phyloP scores from a whole-genome alignment of 1,284 basidiomycete genomes.

The Cystobasidium slooffiae region DNA sequence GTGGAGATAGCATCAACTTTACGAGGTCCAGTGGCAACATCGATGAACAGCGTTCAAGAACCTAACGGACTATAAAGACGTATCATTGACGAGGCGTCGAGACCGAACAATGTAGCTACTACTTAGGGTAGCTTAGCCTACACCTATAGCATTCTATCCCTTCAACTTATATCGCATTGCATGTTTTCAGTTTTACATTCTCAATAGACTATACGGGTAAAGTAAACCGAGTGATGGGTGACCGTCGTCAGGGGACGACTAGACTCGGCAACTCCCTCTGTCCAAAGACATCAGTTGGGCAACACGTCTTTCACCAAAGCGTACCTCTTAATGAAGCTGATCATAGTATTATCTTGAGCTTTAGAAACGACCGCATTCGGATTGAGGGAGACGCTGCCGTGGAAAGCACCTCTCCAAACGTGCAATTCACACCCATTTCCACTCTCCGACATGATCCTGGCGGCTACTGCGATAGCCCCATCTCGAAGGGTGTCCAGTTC shows the following conservation, averaged over 20 bases:
- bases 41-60: neutral
- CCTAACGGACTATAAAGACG: too few relatives aligned
- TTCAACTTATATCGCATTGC: too few relatives aligned
- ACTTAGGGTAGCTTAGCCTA: too few relatives aligned
- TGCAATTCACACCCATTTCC: slow-evolving; percentile 15
- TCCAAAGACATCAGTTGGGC: neutral
- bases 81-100: too few relatives aligned
- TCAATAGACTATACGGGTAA: too few relatives aligned
- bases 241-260: too few relatives aligned
- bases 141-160: too few relatives aligned
- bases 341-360: slow-evolving; percentile 20
- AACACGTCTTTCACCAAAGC: neutral
- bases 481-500: slow-evolving; percentile 19
- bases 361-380: slow-evolving; percentile 15
- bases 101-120: too few relatives aligned
- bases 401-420: slow-evolving; percentile 27
- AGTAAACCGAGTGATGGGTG: too few relatives aligned
- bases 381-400: slow-evolving; percentile 18
- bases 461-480: slow-evolving; percentile 12
- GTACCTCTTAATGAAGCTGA: slow-evolving; percentile 4
- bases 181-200: too few relatives aligned
- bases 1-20: slow-evolving; percentile 21
- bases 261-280: too few relatives aligned
- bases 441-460: slow-evolving; percentile 15
- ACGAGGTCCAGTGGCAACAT: neutral